Evolutionary conservation across 2,329 filamentous ascomycete species (phyloP), one percentile per base, ranked within the genome.

Genomic region (Cryphonectria nitschkei): DNA sequence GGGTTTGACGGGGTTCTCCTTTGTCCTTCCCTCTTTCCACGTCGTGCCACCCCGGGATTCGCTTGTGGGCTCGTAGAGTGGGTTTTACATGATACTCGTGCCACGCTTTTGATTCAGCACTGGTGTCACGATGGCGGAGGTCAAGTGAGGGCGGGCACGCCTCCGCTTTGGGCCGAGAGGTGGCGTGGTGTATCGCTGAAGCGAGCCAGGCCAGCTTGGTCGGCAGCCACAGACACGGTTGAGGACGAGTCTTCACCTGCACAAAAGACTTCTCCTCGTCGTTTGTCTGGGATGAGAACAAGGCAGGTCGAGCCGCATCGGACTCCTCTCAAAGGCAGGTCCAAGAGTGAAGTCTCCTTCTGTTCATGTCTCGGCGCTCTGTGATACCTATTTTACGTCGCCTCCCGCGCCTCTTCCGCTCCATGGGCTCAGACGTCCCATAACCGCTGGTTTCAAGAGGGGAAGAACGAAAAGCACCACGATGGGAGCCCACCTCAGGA

Each of bases 1-100:
- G 50, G 58, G 64, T 65, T 11, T 43, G 60, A 46, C 14, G 37
- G 61, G 60, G 19, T 8, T 32, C 34, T 19, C 32, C 61, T 32
- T 61, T n/a, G 1, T 14, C 19, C 58, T 11, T 16, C 32, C 2
- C 6, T 19, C 3, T n/a, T 9, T 56, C 54, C 37, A 60, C 68
- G 70, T 62, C 26, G 70, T 72, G 70, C 26, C 32, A 62, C 70
- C 63, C 67, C 70, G 65, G 32, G 39, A 43, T 73, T 73, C 72
- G 72, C 70, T 73, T 73, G 66, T 58, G 65, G 60, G 64, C 69
- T 73, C 70, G 64, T 68, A 67, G 70, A 65, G 70, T 71, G 72
- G 72, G 72, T 56, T 56, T 67, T 72, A 32, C 39, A 54, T 65
- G 54, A 32, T 65, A 26, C 46, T 65, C 67, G 72, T 73, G 60